Conservation (phyloP, 2,329 filamentous ascomycete genomes). For the Periconia macrospinosa region DNA sequence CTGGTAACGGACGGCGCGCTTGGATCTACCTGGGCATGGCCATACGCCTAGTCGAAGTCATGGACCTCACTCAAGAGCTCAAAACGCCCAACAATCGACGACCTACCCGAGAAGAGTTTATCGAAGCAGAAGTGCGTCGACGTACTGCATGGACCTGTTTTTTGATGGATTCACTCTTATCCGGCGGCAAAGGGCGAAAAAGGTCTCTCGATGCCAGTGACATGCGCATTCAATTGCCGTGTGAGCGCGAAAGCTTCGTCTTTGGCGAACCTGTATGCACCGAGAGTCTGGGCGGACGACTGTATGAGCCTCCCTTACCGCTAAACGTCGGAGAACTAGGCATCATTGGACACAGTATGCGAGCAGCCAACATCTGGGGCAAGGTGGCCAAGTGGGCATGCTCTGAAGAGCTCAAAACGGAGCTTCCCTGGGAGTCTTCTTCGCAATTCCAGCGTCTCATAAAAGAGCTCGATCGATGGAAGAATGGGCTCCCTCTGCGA, state of each 20-base stretch:
- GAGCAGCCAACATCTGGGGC: constrained; percentile 46
- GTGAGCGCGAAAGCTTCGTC: constrained; percentile 43
- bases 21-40: constrained; percentile 49
- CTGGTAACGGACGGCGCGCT: constrained; percentile 45
- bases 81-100: constrained; percentile 31
- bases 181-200: constrained; percentile 45
- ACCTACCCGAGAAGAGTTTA: constrained; percentile 44
- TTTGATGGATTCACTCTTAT: constrained; percentile 47
- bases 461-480: constrained; percentile 40
- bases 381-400: constrained; percentile 46
- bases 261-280: constrained; percentile 44
- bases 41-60: constrained; percentile 44
- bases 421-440: constrained; percentile 39
- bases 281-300: constrained; percentile 33
- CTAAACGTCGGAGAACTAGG: constrained; percentile 37
- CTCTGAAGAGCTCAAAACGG: constrained; percentile 37
- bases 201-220: constrained; percentile 37
- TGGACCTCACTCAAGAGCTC: constrained; percentile 43
- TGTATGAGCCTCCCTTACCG: constrained; percentile 32
- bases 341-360: constrained; percentile 44
- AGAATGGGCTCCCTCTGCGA: constrained; percentile 35
- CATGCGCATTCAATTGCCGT: constrained; percentile 45
- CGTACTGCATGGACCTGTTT: constrained; percentile 48
- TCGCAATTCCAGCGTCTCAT: constrained; percentile 43
- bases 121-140: constrained; percentile 44